These are phyloP conservation scores for Sporothrix pseudoabietina DNA, from an alignment of 2,329 filamentous ascomycete genomes.

Conservation along the genomic window DNA sequence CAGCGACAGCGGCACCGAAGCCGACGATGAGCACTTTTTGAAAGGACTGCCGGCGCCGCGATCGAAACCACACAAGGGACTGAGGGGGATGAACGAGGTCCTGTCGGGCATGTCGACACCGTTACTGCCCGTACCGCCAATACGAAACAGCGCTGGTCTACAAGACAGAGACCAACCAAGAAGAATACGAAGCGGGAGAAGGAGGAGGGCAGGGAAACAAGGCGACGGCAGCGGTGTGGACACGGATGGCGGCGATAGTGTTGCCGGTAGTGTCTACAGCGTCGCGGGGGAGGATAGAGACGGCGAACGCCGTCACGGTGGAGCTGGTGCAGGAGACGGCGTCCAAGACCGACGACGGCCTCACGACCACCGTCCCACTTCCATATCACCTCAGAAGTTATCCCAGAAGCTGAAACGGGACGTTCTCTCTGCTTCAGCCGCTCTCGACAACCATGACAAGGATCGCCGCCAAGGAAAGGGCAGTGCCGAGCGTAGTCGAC, in stretches of 20 bases:
- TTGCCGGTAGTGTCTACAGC: conserved; percentile 21
- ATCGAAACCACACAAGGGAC: conserved; percentile 72
- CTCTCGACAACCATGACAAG: conserved; percentile 28
- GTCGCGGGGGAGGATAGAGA: conserved; percentile 45
- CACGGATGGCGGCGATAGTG: conserved; percentile 17
- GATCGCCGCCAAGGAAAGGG: conserved; percentile 38
- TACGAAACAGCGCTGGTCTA: neutral
- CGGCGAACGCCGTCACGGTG: conserved; percentile 25
- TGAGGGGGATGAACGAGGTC: conserved; percentile 63
- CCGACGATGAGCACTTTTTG: conserved; percentile 88
- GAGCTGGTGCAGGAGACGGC: neutral
- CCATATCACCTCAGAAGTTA: conserved; percentile 31
- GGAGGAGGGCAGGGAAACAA: neutral
- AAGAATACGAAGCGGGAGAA: neutral
- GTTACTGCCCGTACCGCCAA: conserved; percentile 47
- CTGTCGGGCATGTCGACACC: conserved; percentile 60
- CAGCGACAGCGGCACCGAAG: conserved; percentile 92
- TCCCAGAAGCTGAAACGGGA: conserved; percentile 36
- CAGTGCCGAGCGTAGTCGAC: conserved; percentile 44
- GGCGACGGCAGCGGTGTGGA: conserved; percentile 7
- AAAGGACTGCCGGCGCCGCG: conserved; percentile 82
- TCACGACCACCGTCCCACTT: conserved; percentile 35
- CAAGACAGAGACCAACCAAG: neutral
- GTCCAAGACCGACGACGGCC: neutral
- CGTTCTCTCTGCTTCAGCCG: neutral